These are phyloP conservation scores for Tolypocladium album DNA, from an alignment of 2,329 filamentous ascomycete species.

Conservation along the genomic window DNA sequence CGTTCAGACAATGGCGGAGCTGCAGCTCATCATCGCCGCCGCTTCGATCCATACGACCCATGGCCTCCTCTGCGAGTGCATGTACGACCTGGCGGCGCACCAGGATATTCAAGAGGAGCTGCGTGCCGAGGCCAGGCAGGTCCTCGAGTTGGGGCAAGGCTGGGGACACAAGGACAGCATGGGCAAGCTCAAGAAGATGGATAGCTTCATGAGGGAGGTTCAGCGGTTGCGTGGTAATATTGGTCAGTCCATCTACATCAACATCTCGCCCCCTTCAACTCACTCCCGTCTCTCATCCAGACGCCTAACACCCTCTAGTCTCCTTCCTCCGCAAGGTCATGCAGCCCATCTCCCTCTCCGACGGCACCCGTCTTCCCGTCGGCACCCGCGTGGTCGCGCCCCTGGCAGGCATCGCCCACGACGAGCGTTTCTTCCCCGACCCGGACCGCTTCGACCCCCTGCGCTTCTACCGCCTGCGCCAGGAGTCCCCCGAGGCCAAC, in stretches of 20 bases:
- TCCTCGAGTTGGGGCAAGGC: conserved; percentile 28
- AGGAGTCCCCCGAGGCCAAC: conserved; percentile 23
- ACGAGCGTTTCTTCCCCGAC: conserved; percentile 27
- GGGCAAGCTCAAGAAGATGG: conserved; percentile 32
- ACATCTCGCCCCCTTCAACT: too few species aligned
- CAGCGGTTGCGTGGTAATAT: conserved; percentile 29
- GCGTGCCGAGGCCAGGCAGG: conserved; percentile 33
- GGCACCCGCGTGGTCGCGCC: conserved; percentile 31
- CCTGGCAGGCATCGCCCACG: conserved; percentile 28
- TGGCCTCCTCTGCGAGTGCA: conserved; percentile 32
- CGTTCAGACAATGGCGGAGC: conserved; percentile 25
- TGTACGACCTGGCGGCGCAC: conserved; percentile 38
- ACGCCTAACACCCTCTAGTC: conserved; percentile 17
- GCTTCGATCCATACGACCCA: conserved; percentile 35
- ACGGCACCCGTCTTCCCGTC: conserved; percentile 30
- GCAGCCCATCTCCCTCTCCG: conserved; percentile 32
- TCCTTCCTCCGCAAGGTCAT: conserved; percentile 35
- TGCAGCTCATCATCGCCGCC: conserved; percentile 33
- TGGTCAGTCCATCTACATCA: conserved; percentile 17
- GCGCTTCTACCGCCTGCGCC: conserved; percentile 35
- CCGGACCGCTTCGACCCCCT: conserved; percentile 35
- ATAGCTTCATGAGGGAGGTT: conserved; percentile 38
- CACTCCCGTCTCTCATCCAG: neutral
- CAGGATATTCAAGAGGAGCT: conserved; percentile 36
- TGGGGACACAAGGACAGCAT: conserved; percentile 32